Evolutionary conservation across 179 eudicot genomes (phyloP).

Genomic region (Beta macrorhiza): DNA sequence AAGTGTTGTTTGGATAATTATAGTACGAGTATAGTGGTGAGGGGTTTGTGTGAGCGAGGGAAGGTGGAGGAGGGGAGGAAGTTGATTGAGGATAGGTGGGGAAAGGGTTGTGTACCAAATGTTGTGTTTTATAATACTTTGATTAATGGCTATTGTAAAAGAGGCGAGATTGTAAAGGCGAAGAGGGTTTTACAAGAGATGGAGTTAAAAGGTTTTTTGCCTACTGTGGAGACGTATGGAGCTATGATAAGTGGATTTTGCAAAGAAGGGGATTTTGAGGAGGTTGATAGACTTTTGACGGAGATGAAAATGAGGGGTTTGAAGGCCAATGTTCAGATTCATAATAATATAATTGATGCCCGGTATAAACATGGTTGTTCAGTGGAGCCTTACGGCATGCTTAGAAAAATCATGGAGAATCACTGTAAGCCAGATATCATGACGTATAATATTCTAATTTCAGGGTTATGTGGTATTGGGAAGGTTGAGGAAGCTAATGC

Average conservation of each 20-base stretch:
- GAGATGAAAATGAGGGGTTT: constrained; percentile 76
- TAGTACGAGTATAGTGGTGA: constrained; percentile 72
- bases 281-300: constrained; percentile 53
- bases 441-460: constrained; percentile 68
- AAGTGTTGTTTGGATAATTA: constrained; percentile 52
- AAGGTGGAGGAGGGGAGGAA: constrained; percentile 68
- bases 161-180: constrained; percentile 56
- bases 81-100: constrained; percentile 84
- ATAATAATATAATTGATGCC: constrained; percentile 67
- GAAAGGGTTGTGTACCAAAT: constrained; percentile 73
- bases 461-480: constrained; percentile 53
- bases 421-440: constrained; percentile 67
- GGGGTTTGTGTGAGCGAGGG: constrained; percentile 71
- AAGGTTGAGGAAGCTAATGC: constrained; percentile 60
- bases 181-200: constrained; percentile 47
- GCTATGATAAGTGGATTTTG: constrained; percentile 68
- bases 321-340: constrained; percentile 48
- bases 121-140: constrained; percentile 76
- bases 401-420: constrained; percentile 48
- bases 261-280: constrained; percentile 54
- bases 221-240: constrained; percentile 76
- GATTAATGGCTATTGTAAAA: constrained; percentile 77
- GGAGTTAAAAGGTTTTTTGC: constrained; percentile 69
- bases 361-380: constrained; percentile 47
- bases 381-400: constrained; percentile 48